Evolutionary conservation across 2,329 filamentous ascomycete genomes (phyloP).

Genomic region (Fusarium sp.): DNA sequence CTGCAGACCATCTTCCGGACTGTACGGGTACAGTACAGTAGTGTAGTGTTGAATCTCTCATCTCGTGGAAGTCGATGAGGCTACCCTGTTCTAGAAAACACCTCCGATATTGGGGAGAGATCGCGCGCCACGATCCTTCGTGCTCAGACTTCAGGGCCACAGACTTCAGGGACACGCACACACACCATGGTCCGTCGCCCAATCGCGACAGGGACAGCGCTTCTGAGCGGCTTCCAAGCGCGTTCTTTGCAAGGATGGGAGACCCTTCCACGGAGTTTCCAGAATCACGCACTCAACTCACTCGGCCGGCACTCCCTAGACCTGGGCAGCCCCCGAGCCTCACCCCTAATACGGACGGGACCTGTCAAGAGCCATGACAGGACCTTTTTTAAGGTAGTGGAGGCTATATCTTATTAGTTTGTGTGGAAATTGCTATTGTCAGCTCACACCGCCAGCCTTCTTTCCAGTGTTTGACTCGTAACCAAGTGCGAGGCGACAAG

Average conservation of each 20-base stretch:
- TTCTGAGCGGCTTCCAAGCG: conserved; percentile 37
- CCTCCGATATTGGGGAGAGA: conserved; percentile 31
- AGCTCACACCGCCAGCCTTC: conserved; percentile 11
- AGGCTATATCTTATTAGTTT: conserved; percentile 4
- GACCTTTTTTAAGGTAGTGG: conserved; percentile 13
- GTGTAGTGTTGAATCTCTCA: conserved; percentile 9
- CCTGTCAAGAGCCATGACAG: conserved; percentile 17
- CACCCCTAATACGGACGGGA: conserved; percentile 5
- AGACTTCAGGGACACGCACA: neutral
- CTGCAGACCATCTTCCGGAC: conserved; percentile 24
- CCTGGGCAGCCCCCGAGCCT: conserved; percentile 3
- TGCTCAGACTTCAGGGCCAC: neutral
- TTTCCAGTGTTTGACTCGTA: neutral
- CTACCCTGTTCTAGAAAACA: conserved; percentile 41
- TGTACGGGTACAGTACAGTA: neutral
- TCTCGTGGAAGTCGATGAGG: conserved; percentile 17
- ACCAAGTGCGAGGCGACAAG: neutral
- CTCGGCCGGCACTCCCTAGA: conserved; percentile 30
- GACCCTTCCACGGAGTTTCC: conserved; percentile 33
- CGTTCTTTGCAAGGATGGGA: conserved; percentile 39
- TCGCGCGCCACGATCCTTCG: conserved; percentile 36
- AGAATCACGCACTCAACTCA: conserved; percentile 28
- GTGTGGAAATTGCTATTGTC: conserved; percentile 3
- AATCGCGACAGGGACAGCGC: conserved; percentile 17
- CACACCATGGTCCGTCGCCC: conserved; percentile 16